These are phyloP conservation scores for Gastrodia elata DNA, from an alignment of 106 monocot species.

Conservation along the genomic window DNA sequence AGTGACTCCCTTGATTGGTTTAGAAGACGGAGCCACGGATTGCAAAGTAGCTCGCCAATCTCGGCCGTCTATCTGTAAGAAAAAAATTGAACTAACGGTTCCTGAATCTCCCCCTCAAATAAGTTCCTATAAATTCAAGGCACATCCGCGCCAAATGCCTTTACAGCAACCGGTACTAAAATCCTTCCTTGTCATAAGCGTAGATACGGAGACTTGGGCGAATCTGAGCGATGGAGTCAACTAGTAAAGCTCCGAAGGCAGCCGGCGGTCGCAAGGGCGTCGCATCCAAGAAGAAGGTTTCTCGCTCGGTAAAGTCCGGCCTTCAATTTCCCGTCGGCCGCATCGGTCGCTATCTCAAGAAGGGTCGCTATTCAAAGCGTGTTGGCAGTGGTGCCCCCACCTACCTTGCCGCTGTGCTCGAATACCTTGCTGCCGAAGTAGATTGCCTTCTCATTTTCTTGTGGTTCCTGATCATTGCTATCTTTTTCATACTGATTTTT, in stretches of 20 bases:
- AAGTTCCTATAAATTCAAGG: too few relatives aligned
- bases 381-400: slow-evolving; percentile 56
- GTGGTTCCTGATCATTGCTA: slow-evolving; percentile 9
- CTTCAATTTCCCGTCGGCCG: slow-evolving; percentile 37
- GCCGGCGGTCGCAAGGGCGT: slow-evolving; percentile 20
- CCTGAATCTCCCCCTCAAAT: too few relatives aligned
- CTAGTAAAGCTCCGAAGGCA: slow-evolving; percentile 17
- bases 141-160: too few relatives aligned
- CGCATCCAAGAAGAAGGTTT: slow-evolving; percentile 17
- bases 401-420: slow-evolving; percentile 62
- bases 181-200: too few relatives aligned
- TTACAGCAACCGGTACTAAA: too few relatives aligned
- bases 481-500: too few relatives aligned
- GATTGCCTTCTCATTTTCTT: slow-evolving; percentile 2
- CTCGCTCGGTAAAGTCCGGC: slow-evolving; percentile 26
- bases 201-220: too few relatives aligned
- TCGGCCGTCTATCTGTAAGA: too few relatives aligned
- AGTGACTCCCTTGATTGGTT: too few relatives aligned
- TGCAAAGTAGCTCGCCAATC: too few relatives aligned
- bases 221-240: background rate
- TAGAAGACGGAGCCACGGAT: too few relatives aligned
- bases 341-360: slow-evolving; percentile 35
- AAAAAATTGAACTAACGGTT: too few relatives aligned
- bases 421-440: slow-evolving; percentile 65
- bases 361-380: slow-evolving; percentile 49